Conservation (phyloP, 805 yeast species). For the Ogataea naganishii region DNA sequence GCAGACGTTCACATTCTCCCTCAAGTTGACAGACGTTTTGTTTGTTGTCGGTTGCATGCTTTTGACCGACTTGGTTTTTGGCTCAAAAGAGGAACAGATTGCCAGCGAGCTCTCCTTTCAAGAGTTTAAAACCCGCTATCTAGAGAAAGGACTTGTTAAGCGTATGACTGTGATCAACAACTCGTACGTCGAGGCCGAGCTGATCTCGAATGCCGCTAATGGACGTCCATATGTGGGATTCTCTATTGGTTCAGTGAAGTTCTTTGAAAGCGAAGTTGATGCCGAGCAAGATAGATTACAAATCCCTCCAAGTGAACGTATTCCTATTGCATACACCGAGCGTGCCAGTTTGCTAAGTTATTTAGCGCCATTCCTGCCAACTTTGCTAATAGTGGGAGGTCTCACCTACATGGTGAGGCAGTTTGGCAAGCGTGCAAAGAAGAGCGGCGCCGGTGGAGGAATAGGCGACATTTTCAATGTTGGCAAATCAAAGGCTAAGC, state of each 20-base stretch:
- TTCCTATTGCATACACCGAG: constrained; percentile 75
- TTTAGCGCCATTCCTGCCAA: constrained; percentile 76
- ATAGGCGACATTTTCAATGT: constrained; percentile 75
- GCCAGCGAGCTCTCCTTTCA: constrained; percentile 69
- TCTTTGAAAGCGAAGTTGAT: constrained; percentile 73
- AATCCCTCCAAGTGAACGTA: constrained; percentile 51
- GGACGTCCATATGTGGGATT: constrained; percentile 36
- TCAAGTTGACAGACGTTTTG: no score
- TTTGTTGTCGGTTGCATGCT: no score
- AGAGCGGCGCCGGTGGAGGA: constrained; percentile 51
- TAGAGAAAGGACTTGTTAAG: constrained; percentile 72
- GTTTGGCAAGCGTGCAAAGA: constrained; percentile 31
- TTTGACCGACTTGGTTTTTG: no score
- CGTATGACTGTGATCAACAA: constrained; percentile 72
- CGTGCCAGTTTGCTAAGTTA: constrained; percentile 61
- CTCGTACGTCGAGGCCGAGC: constrained; percentile 59
- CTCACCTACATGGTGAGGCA: constrained; percentile 53
- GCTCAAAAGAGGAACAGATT: no score
- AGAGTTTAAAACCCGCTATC: constrained; percentile 68
- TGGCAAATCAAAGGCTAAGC: constrained; percentile 86
- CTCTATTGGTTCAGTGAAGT: constrained; percentile 82
- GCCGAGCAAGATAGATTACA: constrained; percentile 65
- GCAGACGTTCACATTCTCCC: no score
- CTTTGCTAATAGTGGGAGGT: constrained; percentile 81
- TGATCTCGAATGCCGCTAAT: constrained; percentile 20